Conservation (phyloP, 352 stramenopile species). For the Halophytophthora polymorphica region DNA sequence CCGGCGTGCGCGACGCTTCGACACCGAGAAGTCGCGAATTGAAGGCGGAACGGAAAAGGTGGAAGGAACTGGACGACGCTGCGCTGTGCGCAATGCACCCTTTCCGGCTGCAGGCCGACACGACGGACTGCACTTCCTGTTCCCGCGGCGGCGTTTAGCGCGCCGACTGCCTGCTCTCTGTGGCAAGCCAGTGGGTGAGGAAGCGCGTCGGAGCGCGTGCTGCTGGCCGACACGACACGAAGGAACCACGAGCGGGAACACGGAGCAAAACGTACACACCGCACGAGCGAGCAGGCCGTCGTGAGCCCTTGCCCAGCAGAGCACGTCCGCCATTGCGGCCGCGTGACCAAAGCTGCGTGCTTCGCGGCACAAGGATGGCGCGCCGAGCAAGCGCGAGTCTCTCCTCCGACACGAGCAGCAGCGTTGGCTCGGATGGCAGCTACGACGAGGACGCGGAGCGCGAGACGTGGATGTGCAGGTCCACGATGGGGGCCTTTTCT, state of each 20-base stretch:
- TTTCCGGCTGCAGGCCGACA: conserved; percentile 1
- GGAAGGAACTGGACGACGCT: neutral
- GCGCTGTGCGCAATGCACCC: conserved; percentile 1
- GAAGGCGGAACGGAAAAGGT: neutral
- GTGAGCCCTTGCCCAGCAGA: conserved; percentile 16
- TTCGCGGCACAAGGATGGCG: conserved; percentile 18
- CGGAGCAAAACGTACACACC: conserved; percentile 16
- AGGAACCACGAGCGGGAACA: conserved; percentile 18
- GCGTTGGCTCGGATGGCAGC: conserved; percentile 4
- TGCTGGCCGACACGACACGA: neutral
- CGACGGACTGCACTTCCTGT: conserved; percentile 10
- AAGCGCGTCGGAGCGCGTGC: conserved; percentile 7
- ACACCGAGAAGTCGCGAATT: conserved; percentile 5
- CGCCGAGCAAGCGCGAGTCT: conserved; percentile 18
- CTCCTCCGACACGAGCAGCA: conserved; percentile 8
- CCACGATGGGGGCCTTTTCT: conserved; percentile 41
- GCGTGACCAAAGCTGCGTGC: conserved; percentile 6
- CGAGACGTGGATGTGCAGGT: conserved; percentile 56
- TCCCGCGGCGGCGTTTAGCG: conserved; percentile 4
- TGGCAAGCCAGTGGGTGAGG: conserved; percentile 14
- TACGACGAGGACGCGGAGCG: conserved; percentile 7
- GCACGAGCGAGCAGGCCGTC: neutral
- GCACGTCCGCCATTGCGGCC: conserved; percentile 25
- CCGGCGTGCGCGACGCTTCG: conserved; percentile 26
- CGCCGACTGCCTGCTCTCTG: conserved; percentile 3